These are phyloP conservation scores for Podila epigama DNA, from an alignment of 192 early-diverging fungal species.

Conservation along the genomic window DNA sequence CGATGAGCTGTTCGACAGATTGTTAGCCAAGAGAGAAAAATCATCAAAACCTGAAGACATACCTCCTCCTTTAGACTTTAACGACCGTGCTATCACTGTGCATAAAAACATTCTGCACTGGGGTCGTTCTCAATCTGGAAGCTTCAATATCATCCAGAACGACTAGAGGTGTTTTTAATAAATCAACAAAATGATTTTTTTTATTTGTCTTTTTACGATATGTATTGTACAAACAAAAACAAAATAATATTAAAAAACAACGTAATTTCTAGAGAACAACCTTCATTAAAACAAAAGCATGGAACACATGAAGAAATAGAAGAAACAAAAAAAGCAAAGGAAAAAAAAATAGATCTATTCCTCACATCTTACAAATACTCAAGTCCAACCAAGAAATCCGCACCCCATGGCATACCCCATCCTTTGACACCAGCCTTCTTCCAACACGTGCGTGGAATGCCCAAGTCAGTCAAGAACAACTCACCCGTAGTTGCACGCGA, in stretches of 20 bases:
- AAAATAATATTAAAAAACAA: not conserved
- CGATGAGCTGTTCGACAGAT: too few relatives aligned
- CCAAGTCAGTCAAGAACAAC: slow-evolving; percentile 80
- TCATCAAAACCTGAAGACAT: too few relatives aligned
- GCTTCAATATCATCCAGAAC: not conserved
- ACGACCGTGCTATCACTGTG: not conserved
- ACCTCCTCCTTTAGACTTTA: not conserved
- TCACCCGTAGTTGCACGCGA: slow-evolving; percentile 69
- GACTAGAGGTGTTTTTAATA: not conserved
- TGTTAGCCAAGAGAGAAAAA: too few relatives aligned
- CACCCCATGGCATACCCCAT: slow-evolving; percentile 66
- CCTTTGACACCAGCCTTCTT: slow-evolving; percentile 61
- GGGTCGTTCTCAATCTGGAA: slow-evolving; percentile 1
- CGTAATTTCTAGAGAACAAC: too few relatives aligned
- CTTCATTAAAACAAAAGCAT: not conserved
- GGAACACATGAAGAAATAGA: not conserved
- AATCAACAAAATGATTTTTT: not conserved
- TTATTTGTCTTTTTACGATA: not conserved
- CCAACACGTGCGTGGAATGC: slow-evolving; percentile 70
- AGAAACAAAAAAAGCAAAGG: too few relatives aligned
- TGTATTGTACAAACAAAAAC: not conserved
- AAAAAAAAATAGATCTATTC: too few relatives aligned
- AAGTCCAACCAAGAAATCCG: slow-evolving; percentile 62
- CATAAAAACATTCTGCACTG: not conserved
- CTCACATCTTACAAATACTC: slow-evolving; percentile 50